A percentile compares a stretch with the other conserved stretches of the same genome.
phyloP scores from a whole-genome alignment of 768 basidiomycete genomes.

The Multifurca ochricompacta region DNA sequence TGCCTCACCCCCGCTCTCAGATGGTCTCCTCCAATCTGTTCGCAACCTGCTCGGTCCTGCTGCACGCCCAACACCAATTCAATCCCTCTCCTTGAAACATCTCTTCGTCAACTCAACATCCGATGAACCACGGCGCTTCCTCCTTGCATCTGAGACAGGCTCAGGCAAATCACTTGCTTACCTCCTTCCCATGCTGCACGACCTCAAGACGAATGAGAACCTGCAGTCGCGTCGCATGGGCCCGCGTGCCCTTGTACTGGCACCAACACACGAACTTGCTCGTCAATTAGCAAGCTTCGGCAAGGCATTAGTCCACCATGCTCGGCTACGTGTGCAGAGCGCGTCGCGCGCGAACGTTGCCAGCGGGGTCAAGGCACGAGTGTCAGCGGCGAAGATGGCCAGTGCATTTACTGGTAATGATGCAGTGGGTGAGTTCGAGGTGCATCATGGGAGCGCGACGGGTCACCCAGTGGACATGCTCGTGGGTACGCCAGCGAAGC shows the following conservation, averaged over 20 bases:
- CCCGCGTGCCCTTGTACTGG: constrained; percentile 74
- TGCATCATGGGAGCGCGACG: constrained; percentile 15
- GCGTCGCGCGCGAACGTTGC: constrained; percentile 51
- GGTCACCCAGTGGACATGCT: constrained; percentile 43
- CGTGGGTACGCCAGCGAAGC: constrained; percentile 57
- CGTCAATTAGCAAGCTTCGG: constrained; percentile 71
- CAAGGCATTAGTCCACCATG: constrained; percentile 63
- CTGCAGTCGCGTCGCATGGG: constrained; percentile 20
- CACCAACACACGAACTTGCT: constrained; percentile 85
- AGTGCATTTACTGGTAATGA: constrained; percentile 25
- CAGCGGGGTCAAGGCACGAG: constrained; percentile 12
- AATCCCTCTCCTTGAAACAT: constrained; percentile 62
- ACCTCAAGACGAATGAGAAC: constrained; percentile 61
- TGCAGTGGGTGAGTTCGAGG: constrained; percentile 20
- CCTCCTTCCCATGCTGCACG: constrained; percentile 74
- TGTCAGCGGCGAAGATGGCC: constrained; percentile 45
- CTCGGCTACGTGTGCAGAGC: constrained; percentile 71
- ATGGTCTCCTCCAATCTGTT: constrained; percentile 53
- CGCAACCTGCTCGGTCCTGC: constrained; percentile 48
- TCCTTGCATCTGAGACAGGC: constrained; percentile 85
- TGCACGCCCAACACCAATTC: constrained; percentile 68
- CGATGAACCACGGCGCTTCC: constrained; percentile 39
- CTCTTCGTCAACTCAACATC: constrained; percentile 36
- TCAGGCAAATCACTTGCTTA: constrained; percentile 91
- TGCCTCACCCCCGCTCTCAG: constrained; percentile 60